Evolutionary conservation across 495 filamentous ascomycete species (phyloP).

Genomic region (Xylaria grammica): DNA sequence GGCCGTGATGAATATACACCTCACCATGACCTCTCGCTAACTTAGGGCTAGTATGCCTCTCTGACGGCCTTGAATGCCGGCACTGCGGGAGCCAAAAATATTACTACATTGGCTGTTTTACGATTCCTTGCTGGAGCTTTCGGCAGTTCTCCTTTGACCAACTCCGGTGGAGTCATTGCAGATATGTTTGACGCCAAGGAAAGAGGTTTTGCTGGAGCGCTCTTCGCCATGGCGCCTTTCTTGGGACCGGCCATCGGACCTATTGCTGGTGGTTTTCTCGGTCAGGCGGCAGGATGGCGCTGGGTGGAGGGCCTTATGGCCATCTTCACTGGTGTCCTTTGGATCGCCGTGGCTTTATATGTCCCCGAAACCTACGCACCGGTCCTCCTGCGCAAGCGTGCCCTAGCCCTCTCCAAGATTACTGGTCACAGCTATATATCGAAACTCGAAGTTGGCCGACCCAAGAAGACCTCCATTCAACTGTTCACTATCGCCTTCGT

Average conservation of each 20-base stretch:
- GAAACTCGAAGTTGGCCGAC: constrained; percentile 47
- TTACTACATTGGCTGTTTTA: constrained; percentile 69
- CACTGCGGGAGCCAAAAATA: constrained; percentile 65
- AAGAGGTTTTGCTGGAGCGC: constrained; percentile 65
- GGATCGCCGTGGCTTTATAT: constrained; percentile 60
- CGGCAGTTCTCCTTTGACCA: constrained; percentile 74
- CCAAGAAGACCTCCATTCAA: constrained; percentile 38
- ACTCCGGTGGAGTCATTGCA: constrained; percentile 75
- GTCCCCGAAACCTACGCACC: constrained; percentile 77
- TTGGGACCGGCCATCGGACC: constrained; percentile 66
- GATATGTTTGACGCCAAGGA: constrained; percentile 72
- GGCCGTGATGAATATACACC: constrained; percentile 66
- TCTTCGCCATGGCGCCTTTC: constrained; percentile 73
- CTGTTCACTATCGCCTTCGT: constrained; percentile 51
- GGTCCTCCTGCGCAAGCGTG: constrained; percentile 67
- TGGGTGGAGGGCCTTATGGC: constrained; percentile 68
- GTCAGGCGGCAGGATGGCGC: constrained; percentile 63
- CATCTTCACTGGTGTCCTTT: constrained; percentile 67
- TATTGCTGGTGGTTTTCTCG: constrained; percentile 65
- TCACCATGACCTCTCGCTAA: constrained; percentile 60
- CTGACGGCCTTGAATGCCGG: constrained; percentile 75
- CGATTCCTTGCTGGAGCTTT: constrained; percentile 83
- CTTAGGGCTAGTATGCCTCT: constrained; percentile 33
- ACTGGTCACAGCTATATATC: constrained; percentile 61
- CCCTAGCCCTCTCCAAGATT: constrained; percentile 61